Conservation (phyloP, 129 eudicot genomes). For the Tagetes erecta region DNA sequence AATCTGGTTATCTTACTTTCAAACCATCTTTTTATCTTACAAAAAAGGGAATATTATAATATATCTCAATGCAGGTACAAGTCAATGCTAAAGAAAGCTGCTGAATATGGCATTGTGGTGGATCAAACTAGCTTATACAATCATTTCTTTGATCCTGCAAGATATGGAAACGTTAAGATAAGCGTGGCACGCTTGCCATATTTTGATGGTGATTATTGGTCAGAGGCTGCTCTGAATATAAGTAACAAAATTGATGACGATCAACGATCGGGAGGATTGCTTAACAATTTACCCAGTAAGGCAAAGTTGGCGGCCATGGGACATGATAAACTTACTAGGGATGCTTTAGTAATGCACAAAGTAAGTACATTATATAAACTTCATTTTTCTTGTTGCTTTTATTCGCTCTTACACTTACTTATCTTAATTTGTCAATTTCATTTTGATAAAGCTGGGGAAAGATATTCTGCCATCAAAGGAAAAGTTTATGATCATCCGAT, state of each 20-base stretch:
- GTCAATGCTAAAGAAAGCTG: constrained; percentile 60
- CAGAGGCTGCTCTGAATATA: constrained; percentile 50
- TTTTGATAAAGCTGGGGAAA: constrained; percentile 50
- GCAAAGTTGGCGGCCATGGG: constrained; percentile 43
- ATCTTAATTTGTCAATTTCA: background rate
- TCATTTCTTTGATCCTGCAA: constrained; percentile 50
- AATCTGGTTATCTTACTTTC: background rate
- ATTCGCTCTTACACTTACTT: background rate
- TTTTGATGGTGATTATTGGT: constrained; percentile 77
- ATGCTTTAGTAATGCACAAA: constrained; percentile 62
- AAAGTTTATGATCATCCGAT: constrained; percentile 50
- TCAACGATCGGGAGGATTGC: constrained; percentile 35
- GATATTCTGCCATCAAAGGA: constrained; percentile 43
- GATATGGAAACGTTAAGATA: constrained; percentile 33
- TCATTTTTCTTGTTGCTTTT: background rate
- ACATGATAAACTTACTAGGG: constrained; percentile 41
- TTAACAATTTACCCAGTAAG: constrained; percentile 36
- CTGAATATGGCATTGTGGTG: constrained; percentile 49
- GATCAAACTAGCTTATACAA: constrained; percentile 52
- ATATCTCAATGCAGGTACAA: constrained; percentile 52
- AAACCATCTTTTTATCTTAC: background rate
- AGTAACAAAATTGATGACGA: constrained; percentile 39
- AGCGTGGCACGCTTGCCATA: constrained; percentile 79
- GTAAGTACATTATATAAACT: constrained; percentile 22
- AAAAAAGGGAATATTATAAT: background rate